Evolutionary conservation across 2,329 filamentous ascomycete species (phyloP).

Genomic region (Hypoxylon sp.): DNA sequence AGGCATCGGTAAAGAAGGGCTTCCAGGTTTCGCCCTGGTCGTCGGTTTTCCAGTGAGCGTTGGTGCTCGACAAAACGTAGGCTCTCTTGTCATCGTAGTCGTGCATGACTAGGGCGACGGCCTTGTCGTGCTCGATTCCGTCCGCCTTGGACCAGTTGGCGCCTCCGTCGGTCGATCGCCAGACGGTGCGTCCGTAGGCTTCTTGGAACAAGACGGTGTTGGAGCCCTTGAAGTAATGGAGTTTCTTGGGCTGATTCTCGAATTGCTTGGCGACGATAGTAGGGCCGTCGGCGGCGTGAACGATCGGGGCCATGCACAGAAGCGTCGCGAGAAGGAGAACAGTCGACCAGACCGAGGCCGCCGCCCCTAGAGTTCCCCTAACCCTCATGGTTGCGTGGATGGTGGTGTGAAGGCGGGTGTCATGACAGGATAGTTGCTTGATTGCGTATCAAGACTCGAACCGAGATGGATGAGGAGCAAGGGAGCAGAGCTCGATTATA

Average conservation of each 20-base stretch:
- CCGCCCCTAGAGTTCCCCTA: constrained; percentile 55
- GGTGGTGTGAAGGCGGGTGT: constrained; percentile 49
- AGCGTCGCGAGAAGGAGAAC: constrained; percentile 48
- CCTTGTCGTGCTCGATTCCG: constrained; percentile 69
- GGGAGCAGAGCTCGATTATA: too few species aligned
- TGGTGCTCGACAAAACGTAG: constrained; percentile 75
- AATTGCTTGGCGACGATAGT: constrained; percentile 71
- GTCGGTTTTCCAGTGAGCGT: constrained; percentile 81
- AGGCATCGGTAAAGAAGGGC: constrained; percentile 70
- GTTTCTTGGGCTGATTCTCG: constrained; percentile 68
- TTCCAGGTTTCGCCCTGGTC: constrained; percentile 85
- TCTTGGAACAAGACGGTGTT: constrained; percentile 82
- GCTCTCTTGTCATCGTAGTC: constrained; percentile 80
- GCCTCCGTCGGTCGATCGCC: constrained; percentile 83
- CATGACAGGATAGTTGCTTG: constrained; percentile 49
- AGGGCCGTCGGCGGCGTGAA: constrained; percentile 68
- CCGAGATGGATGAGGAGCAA: constrained; percentile 6
- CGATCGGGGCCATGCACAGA: constrained; percentile 43
- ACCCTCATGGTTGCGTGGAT: constrained; percentile 62
- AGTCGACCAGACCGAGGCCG: constrained; percentile 52
- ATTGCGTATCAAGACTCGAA: background rate
- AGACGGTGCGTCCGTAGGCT: constrained; percentile 67
- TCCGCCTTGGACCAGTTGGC: constrained; percentile 74
- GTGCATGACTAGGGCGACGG: constrained; percentile 74
- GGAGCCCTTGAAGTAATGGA: constrained; percentile 93